phyloP scores from a whole-genome alignment of 768 basidiomycete genomes.

The Phylloporus arenicola region DNA sequence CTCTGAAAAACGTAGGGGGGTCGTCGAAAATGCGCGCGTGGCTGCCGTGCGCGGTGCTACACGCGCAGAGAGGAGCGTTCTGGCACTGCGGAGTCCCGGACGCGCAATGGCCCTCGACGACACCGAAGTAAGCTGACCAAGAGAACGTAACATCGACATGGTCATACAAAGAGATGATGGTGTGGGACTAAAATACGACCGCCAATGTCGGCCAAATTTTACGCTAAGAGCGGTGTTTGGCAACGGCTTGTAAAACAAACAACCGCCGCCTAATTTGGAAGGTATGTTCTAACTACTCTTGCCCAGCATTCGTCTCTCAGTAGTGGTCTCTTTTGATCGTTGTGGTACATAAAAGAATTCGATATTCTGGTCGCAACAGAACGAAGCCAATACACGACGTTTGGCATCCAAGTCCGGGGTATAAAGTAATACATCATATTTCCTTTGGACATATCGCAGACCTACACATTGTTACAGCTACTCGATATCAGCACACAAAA shows the following conservation, averaged over 20 bases:
- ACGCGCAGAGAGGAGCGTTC: conserved; percentile 12
- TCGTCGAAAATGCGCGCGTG: conserved; percentile 38
- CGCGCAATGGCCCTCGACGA: conserved; percentile 36
- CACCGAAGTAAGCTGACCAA: conserved; percentile 49
- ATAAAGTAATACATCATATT: not conserved
- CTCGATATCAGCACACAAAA: conserved; percentile 1
- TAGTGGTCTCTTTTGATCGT: too few relatives aligned
- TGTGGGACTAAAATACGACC: too few relatives aligned
- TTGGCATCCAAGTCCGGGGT: too few relatives aligned
- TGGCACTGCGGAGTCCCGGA: conserved; percentile 21
- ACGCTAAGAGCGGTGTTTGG: conserved; percentile 23
- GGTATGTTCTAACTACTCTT: not conserved
- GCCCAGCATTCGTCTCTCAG: too few relatives aligned
- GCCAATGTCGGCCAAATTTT: not conserved
- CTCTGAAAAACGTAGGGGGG: conserved; percentile 35
- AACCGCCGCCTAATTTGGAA: conserved; percentile 18
- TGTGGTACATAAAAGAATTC: too few relatives aligned
- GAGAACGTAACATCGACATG: conserved; percentile 57
- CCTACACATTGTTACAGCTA: conserved; percentile 4
- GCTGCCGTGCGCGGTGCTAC: conserved; percentile 18
- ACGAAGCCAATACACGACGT: too few relatives aligned
- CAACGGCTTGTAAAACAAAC: conserved; percentile 30
- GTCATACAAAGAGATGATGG: not conserved
- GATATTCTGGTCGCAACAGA: too few relatives aligned
- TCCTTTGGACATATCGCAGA: not conserved